Base-by-base conservation (phyloP, 1,139 yeast species). In the Eremothecium cymbalariae region DNA sequence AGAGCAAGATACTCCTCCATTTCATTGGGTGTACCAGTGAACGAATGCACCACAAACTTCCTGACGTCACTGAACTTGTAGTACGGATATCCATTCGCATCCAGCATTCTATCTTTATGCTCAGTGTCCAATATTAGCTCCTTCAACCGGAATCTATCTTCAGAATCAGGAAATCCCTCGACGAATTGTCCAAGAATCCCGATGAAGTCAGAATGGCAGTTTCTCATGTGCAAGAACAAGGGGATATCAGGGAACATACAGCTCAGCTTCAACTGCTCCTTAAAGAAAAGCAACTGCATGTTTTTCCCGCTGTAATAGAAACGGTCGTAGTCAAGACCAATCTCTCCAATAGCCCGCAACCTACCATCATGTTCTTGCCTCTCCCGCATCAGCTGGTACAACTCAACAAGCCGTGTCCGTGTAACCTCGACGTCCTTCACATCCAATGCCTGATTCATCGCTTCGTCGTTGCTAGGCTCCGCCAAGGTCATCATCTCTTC, bases 301-400 rank as follows among this genome's bases (percentile, higher is more conserved):
- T 70, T 75, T 37, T 68, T 74, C 1, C 83, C 65, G 0, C 95
- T 73, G 51, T 74, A 82, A 50, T 82, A 78, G 35, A 93, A 63
- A 40, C 99, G 64, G 56, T 90, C 98, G 55, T 88, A 90, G 55
- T 90, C 99, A 34, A 90, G 67, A 0, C 98, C 97, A 36, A 86
- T 77, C 57, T 88, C 97, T 9, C 97, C 97, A 60, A 85, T 77
- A 3, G 95, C 88, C 18, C 54, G 41, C 23, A 57, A 57, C 46
- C 68, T 70, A 8, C 61, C 54, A 1, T 80, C 84, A 15, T 52
- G 45, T 6, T 57, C 42, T 23, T 64, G 57, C 5, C 90, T 88
- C 2, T 59, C 51, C 3, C 51, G 39, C 1, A 78, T 73, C 14
- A 84, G 48, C 1, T 59, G 45, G 44, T 67, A 68, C 36, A 90